phyloP scores from a whole-genome alignment of 805 yeast genomes.

The Cyberlindnera saturnus region DNA sequence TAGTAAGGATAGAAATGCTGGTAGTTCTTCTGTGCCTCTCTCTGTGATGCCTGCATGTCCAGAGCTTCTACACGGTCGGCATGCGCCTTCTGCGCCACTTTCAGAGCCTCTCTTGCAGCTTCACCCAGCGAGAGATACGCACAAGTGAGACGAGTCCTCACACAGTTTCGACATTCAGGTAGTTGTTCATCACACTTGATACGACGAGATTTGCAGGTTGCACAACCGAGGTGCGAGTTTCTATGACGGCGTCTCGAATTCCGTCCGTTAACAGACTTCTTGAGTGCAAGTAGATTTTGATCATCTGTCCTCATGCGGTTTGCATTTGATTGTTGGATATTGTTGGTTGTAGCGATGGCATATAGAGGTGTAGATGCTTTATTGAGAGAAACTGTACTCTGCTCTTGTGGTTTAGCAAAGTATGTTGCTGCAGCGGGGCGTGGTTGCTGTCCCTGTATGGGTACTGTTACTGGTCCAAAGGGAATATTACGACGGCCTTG shows the following conservation, averaged over 20 bases:
- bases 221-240: conserved; percentile 73
- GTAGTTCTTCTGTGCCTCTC: conserved; percentile 12
- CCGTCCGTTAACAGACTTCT: conserved; percentile 1
- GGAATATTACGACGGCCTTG: no score
- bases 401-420: no score
- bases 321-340: no score
- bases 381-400: no score
- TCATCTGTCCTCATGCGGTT: neutral
- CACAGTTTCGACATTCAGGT: conserved; percentile 55
- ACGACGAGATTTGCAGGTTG: conserved; percentile 55
- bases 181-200: conserved; percentile 61
- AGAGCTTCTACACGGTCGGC: conserved; percentile 30
- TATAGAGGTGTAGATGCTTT: conserved; percentile 24
- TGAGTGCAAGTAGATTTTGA: neutral
- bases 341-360: conserved; percentile 23
- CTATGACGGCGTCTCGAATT: conserved; percentile 49
- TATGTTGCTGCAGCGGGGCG: no score
- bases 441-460: no score
- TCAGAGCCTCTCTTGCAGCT: conserved; percentile 41
- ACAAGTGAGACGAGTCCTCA: conserved; percentile 39
- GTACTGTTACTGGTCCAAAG: no score
- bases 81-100: conserved; percentile 41
- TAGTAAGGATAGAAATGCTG: conserved; percentile 15
- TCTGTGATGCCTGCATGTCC: conserved; percentile 15
- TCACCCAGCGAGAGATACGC: conserved; percentile 44